These are phyloP conservation scores for Vitis cinerea DNA, from an alignment of 164 flowering plant genomes.

Conservation along the genomic window DNA sequence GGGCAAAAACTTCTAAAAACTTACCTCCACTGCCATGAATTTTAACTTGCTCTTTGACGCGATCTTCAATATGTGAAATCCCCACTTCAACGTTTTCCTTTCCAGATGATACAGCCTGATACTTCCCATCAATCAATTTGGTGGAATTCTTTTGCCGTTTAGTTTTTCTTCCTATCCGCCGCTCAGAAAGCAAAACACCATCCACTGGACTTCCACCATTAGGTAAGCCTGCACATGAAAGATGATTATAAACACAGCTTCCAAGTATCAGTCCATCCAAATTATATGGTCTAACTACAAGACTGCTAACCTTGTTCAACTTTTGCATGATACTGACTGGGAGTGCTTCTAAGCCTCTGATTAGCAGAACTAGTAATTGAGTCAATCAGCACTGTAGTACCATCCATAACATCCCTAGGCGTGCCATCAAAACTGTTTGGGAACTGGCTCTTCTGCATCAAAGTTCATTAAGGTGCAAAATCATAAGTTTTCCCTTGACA, in stretches of 20 bases:
- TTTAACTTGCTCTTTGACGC: constrained; percentile 27
- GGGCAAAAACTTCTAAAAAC: constrained; percentile 10
- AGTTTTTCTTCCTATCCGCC: constrained; percentile 45
- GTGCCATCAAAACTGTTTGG: constrained; percentile 22
- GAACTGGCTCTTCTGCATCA: constrained; percentile 24
- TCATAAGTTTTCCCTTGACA: constrained; percentile 6
- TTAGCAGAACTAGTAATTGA: constrained; percentile 7
- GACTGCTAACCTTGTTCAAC: constrained; percentile 38
- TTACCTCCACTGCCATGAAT: constrained; percentile 32
- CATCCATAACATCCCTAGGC: constrained; percentile 20
- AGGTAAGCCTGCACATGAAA: constrained; percentile 34
- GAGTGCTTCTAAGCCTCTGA: constrained; percentile 18
- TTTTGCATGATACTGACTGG: constrained; percentile 20
- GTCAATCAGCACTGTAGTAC: constrained; percentile 14
- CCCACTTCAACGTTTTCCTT: constrained; percentile 40
- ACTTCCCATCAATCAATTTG: constrained; percentile 44
- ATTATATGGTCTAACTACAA: background rate
- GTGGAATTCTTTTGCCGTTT: constrained; percentile 46
- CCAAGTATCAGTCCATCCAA: background rate
- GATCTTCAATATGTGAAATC: constrained; percentile 17
- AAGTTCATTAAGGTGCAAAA: constrained; percentile 23
- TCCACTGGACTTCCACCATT: constrained; percentile 38
- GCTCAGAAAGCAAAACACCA: constrained; percentile 37
- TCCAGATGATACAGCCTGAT: constrained; percentile 29
- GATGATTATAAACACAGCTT: background rate